Percentiles rank a stretch among this genome's conserved stretches.
Conservation (phyloP, 2,329 filamentous ascomycete genomes). For the Thielaviopsis musarum region DNA sequence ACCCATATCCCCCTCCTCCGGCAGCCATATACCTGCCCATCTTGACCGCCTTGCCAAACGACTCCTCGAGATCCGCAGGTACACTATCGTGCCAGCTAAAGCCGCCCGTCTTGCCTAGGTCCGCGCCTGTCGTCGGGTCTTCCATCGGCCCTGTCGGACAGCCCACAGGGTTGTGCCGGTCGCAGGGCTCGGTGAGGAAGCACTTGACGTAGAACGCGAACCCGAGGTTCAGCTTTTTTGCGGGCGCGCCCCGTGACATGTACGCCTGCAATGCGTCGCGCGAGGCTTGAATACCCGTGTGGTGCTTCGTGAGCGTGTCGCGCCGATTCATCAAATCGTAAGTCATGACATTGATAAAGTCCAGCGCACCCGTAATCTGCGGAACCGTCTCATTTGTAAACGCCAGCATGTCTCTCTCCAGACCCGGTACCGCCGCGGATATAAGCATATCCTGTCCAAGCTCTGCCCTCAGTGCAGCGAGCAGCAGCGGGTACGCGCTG, state of each 20-base stretch:
- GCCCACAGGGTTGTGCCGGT: conserved; percentile 27
- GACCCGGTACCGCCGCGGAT: conserved; percentile 51
- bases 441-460: conserved; percentile 42
- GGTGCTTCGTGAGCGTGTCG: conserved; percentile 45
- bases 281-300: conserved; percentile 43
- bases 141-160: conserved; percentile 41
- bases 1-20: conserved; percentile 45
- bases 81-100: conserved; percentile 44
- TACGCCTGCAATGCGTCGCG: conserved; percentile 40
- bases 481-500: conserved; percentile 42
- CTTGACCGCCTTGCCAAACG: conserved; percentile 38
- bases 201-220: conserved; percentile 53
- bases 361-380: conserved; percentile 39
- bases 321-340: conserved; percentile 58
- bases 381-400: conserved; percentile 42
- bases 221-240: conserved; percentile 41
- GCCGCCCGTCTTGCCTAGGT: conserved; percentile 38
- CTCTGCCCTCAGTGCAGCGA: conserved; percentile 38
- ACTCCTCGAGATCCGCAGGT: conserved; percentile 34
- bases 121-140: conserved; percentile 37
- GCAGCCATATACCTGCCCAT: conserved; percentile 38
- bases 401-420: conserved; percentile 48
- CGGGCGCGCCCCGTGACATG: conserved; percentile 33
- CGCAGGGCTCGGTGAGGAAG: conserved; percentile 34
- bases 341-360: conserved; percentile 53